Evolutionary conservation across 768 basidiomycete species (phyloP), one percentile per base, ranked within the genome.

Genomic region (Leccinum pellstonianum): DNA sequence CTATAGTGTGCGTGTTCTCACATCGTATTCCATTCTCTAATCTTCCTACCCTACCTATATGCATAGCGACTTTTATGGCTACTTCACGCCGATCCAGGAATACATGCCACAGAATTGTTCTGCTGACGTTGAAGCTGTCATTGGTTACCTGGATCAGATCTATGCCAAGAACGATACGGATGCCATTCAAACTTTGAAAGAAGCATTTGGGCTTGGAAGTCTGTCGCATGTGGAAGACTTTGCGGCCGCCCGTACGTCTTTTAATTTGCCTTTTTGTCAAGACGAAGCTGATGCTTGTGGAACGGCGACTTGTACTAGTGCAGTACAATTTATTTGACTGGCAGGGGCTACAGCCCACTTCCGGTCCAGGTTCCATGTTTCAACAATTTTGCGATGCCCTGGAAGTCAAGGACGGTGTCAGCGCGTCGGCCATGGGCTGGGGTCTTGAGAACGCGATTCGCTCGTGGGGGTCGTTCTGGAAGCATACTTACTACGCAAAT

Each of bases 1-100:
- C 77, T 8, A 78, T 80, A 60, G 68, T 68, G 79, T 77, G 43
- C 51, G 80, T 58, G 3, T 1, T 41, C 3, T n/a, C 41, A n/a
- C 17, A 9, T n/a, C 38, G 8, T 49, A 1, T 2, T 38, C n/a
- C 43, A 8, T 17, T 50, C n/a, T 19, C 4, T 5, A 4, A 2
- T 15, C 53, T 53, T 46, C 31, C 14, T 48, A 19, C 47, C 47
- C 10, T 14, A 14, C 21, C 5, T 14, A 11, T 23, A 11, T 43
- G 23, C 47, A 48, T 23, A 48, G 47, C 23, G 47, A 23, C 14
- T 48, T 48, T 48, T 48, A 48, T 15, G 14, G 3, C 14, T 48
- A 48, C 21, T 48, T 48, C 23, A 23, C 21, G 5, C 47, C 47
- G 14, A 48, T 48, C 12, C 19, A 12, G 19, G 21, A 48, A 3